Percentiles rank a stretch among this genome's conserved stretches.
Conservation (phyloP, 106 monocot genomes). For the Cymbidium sinense region DNA sequence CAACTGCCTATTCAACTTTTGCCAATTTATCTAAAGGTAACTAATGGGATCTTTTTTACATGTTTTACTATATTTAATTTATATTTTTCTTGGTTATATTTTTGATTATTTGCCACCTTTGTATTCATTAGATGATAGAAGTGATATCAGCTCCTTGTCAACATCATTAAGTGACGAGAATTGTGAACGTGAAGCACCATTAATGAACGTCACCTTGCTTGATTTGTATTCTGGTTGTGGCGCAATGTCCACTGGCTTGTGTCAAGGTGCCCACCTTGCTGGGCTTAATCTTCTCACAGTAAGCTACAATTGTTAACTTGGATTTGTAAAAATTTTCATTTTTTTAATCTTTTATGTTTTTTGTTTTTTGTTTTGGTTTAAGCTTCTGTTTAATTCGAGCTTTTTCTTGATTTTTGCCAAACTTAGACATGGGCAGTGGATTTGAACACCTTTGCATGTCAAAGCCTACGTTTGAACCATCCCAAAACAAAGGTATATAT, state of each 20-base stretch:
- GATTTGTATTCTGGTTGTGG: slow-evolving; percentile 58
- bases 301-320: background rate
- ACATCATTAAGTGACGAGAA: background rate
- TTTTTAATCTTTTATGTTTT: background rate
- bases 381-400: background rate
- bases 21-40: slow-evolving; percentile 19
- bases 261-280: slow-evolving; percentile 41
- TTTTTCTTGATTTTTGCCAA: background rate
- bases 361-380: background rate
- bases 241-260: slow-evolving; percentile 69
- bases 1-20: slow-evolving; percentile 39
- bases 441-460: slow-evolving; percentile 27
- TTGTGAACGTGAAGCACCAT: background rate
- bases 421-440: slow-evolving; percentile 37
- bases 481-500: slow-evolving; percentile 21
- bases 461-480: slow-evolving; percentile 28
- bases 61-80: background rate
- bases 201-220: slow-evolving; percentile 9
- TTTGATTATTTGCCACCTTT: background rate
- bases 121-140: background rate
- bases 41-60: background rate
- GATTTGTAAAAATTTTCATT: background rate
- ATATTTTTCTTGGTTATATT: background rate
- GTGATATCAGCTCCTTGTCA: background rate
- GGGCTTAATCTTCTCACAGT: slow-evolving; percentile 49